Evolutionary conservation across 2,329 filamentous ascomycete species (phyloP).

Genomic region (Nothophoma quercina): DNA sequence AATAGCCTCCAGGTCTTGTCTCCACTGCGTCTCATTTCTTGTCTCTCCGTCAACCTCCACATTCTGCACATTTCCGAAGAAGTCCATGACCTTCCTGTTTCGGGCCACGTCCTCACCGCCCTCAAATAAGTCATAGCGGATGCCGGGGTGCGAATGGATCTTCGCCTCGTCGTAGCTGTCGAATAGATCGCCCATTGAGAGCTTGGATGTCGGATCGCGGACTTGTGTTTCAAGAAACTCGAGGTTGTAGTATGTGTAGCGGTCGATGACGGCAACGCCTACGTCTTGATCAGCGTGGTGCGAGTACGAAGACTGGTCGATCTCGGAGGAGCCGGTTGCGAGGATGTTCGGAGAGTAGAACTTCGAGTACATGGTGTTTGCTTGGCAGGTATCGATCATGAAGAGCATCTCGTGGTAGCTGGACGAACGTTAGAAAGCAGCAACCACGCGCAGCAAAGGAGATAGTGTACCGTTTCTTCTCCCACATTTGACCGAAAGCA

Average conservation of each 20-base stretch:
- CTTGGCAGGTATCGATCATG: constrained; percentile 99
- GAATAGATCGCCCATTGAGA: constrained; percentile 91
- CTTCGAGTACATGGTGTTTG: constrained; percentile 98
- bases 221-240: constrained; percentile 95
- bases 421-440: constrained; percentile 1
- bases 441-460: neutral
- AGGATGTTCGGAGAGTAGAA: constrained; percentile 99
- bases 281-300: constrained; percentile 99
- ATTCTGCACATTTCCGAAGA: constrained; percentile 97
- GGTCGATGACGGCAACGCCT: constrained; percentile 90
- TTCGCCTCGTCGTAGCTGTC: constrained; percentile 95
- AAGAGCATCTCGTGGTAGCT: constrained; percentile 97
- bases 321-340: constrained; percentile 93
- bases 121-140: constrained; percentile 93
- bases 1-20: constrained; percentile 79
- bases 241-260: constrained; percentile 21
- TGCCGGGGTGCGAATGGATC: constrained; percentile 90
- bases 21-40: constrained; percentile 56
- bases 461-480: constrained; percentile 82
- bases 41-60: constrained; percentile 78
- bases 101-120: constrained; percentile 81
- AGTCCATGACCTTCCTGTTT: constrained; percentile 87
- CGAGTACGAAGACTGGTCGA: constrained; percentile 95
- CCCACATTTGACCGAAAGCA: constrained; percentile 99
- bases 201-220: constrained; percentile 82